A percentile compares a stretch with the other conserved stretches of the same genome.
Evolutionary conservation across 495 filamentous ascomycete species (phyloP).

Genomic region (Amphirosellinia nigrospora): DNA sequence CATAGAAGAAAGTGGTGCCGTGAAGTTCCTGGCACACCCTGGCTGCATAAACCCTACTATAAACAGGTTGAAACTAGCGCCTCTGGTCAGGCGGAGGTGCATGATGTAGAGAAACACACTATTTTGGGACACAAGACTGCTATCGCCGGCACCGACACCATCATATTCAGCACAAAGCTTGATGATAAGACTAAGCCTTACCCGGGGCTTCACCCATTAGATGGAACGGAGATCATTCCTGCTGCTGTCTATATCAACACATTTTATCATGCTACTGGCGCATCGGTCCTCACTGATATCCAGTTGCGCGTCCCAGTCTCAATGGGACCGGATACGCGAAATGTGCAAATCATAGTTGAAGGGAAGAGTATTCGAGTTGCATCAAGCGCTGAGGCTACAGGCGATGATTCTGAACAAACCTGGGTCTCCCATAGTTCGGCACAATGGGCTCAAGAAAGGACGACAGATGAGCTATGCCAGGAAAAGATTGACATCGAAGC

Average conservation of each 20-base stretch:
- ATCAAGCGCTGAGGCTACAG: slow-evolving; percentile 35
- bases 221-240: slow-evolving; percentile 49
- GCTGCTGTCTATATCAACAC: slow-evolving; percentile 48
- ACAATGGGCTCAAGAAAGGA: slow-evolving; percentile 4
- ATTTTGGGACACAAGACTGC: slow-evolving; percentile 40
- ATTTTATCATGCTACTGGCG: slow-evolving; percentile 40
- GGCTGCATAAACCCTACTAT: slow-evolving; percentile 41
- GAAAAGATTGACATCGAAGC: slow-evolving; percentile 29
- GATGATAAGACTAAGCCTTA: slow-evolving; percentile 46
- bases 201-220: slow-evolving; percentile 39
- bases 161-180: slow-evolving; percentile 29
- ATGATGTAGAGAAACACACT: slow-evolving; percentile 42
- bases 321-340: slow-evolving; percentile 35
- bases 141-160: slow-evolving; percentile 32
- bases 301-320: slow-evolving; percentile 48
- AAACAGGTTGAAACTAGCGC: slow-evolving; percentile 33
- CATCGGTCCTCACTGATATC: slow-evolving; percentile 32
- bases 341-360: slow-evolving; percentile 44
- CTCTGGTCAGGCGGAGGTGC: slow-evolving; percentile 20
- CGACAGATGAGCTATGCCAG: background rate
- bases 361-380: slow-evolving; percentile 31
- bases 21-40: slow-evolving; percentile 40
- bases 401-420: slow-evolving; percentile 27
- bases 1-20: slow-evolving; percentile 35
- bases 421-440: slow-evolving; percentile 50